Evolutionary conservation across 768 basidiomycete genomes (phyloP), one percentile per base, ranked within the genome.

Genomic region (Polyporus arcularius): DNA sequence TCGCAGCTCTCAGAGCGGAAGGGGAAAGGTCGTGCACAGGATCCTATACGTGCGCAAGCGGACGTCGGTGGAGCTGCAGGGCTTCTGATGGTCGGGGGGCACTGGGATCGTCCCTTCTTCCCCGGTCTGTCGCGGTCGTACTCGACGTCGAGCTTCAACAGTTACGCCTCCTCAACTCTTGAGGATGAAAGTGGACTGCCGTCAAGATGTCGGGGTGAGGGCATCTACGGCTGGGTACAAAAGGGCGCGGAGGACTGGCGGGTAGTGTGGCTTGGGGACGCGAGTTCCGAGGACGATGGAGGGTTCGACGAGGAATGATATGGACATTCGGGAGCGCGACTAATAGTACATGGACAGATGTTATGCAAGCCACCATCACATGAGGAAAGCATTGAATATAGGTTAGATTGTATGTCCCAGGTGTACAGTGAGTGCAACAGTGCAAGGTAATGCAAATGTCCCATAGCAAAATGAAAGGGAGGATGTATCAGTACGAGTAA

Each of bases 261-360:
- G 21, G 82, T 94, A 12, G 86, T 94, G 69, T 94, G 92, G 92
- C 74, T 92, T 10, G 92, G 92, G 0, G 89, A 89, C 21, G 21
- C 75, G 75, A 65, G 73, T 70, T 40, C 74, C 57, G 55, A 73
- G 68, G 63, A 71, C 32, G 70, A 65, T 63, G 72, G 67, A 28
- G 72, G 72, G 5, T 74, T 74, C 32, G 73, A 73, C 12, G 72
- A 76, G 38, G 68, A 58, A 18, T 58, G 57, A 35, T 53, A 21
- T 5, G 30, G 52, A 53, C 39, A 26, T 28, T 43, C 26, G 8
- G 26, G 47, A 50, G 53, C 9, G 26, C 43, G 28, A 32, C 21
- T 62, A 55, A n/a, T 51, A 54, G 40, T 58, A 55, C 56, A 58
- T 58, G 46, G 51, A 58, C 40, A 26, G 53, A 58, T 40, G 49